Percentiles rank a stretch among this genome's conserved stretches.
phyloP scores from a whole-genome alignment of 78 protist species.

The Guillardia theta region DNA sequence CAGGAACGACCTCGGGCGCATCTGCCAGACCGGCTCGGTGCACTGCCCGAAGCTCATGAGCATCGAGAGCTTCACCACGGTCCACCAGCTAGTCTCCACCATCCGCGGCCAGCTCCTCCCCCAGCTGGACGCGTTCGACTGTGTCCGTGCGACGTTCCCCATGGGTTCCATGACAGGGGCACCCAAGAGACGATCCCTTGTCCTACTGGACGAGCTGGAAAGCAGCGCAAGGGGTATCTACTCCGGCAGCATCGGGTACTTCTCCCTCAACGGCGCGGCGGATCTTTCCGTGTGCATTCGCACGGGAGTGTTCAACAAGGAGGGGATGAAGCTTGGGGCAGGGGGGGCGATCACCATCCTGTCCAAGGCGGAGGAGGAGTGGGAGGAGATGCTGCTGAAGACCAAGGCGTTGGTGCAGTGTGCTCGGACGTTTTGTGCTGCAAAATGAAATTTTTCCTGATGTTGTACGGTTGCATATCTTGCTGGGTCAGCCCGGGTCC shows the following conservation, averaged over 20 bases:
- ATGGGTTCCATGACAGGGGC: slow-evolving; percentile 82
- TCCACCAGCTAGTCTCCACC: slow-evolving; percentile 81
- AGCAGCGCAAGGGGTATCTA: slow-evolving; percentile 40
- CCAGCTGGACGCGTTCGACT: neutral
- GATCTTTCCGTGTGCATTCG: slow-evolving; percentile 68
- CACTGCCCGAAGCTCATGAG: slow-evolving; percentile 62
- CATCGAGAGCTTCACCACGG: slow-evolving; percentile 73
- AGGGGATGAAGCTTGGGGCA: slow-evolving; percentile 60
- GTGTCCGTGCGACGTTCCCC: slow-evolving; percentile 57
- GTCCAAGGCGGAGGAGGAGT: slow-evolving; percentile 61
- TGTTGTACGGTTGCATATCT: too few species aligned
- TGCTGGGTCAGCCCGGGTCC: too few species aligned
- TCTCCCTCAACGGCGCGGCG: slow-evolving; percentile 55
- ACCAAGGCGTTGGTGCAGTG: neutral
- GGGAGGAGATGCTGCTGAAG: slow-evolving; percentile 52
- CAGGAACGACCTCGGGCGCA: slow-evolving; percentile 72
- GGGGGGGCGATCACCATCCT: slow-evolving; percentile 78
- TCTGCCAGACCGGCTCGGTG: slow-evolving; percentile 65
- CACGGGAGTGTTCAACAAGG: slow-evolving; percentile 48
- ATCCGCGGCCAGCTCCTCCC: slow-evolving; percentile 44
- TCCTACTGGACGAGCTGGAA: slow-evolving; percentile 46
- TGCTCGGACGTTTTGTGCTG: too few species aligned
- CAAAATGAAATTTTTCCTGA: too few species aligned
- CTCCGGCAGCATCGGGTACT: slow-evolving; percentile 61
- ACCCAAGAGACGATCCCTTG: slow-evolving; percentile 65